These are phyloP conservation scores for Globisporangium polare DNA, from an alignment of 352 stramenopile species.

Conservation along the genomic window DNA sequence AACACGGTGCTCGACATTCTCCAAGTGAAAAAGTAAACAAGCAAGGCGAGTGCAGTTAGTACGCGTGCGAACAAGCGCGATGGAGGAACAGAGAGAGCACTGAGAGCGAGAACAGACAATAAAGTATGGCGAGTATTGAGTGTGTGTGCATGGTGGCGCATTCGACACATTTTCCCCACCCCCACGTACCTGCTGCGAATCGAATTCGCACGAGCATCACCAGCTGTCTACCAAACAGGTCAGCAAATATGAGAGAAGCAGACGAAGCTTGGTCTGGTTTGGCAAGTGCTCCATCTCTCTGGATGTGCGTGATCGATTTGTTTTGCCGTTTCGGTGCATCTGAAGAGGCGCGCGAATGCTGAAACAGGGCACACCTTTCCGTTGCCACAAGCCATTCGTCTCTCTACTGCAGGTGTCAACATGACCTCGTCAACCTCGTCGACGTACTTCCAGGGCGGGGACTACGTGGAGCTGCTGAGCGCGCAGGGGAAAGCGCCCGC, in stretches of 20 bases:
- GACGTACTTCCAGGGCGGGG: constrained; percentile 75
- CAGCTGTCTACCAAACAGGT: too few relatives aligned
- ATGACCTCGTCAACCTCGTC: background rate
- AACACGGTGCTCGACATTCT: constrained; percentile 56
- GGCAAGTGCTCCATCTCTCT: background rate
- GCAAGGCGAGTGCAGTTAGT: too few relatives aligned
- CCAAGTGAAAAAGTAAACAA: constrained; percentile 28
- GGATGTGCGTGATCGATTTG: background rate
- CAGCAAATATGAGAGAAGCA: too few relatives aligned
- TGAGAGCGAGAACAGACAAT: background rate
- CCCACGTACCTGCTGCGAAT: background rate
- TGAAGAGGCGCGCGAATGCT: background rate
- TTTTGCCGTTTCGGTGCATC: background rate
- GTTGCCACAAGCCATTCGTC: background rate
- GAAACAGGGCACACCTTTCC: background rate
- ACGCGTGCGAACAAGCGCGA: background rate
- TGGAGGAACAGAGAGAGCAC: background rate
- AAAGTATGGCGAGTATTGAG: constrained; percentile 5
- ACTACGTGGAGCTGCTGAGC: constrained; percentile 79
- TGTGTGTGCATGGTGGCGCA: background rate
- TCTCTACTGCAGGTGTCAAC: background rate
- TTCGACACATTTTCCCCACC: background rate
- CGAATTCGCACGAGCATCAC: background rate
- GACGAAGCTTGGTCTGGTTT: background rate
- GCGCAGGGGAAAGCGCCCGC: constrained; percentile 72